These are phyloP conservation scores for Trichoderma cornu-damae DNA, from an alignment of 2,329 filamentous ascomycete genomes.

Conservation along the genomic window DNA sequence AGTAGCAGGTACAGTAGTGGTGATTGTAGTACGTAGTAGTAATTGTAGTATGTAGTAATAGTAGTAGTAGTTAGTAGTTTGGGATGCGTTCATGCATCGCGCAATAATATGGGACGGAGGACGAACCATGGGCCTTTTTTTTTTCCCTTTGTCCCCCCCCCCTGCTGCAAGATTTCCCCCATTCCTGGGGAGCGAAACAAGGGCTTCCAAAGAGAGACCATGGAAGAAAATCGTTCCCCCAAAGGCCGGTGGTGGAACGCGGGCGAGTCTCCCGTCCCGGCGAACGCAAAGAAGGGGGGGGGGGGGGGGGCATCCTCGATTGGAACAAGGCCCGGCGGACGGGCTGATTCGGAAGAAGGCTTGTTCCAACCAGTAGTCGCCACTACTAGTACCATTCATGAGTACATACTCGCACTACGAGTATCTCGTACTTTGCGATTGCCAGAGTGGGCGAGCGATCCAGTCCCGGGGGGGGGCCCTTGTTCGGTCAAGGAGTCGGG, in stretches of 20 bases:
- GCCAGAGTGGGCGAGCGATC: not conserved
- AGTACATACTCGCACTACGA: too few species aligned
- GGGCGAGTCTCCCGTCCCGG: not conserved
- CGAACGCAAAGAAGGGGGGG: too few species aligned
- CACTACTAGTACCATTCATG: too few species aligned
- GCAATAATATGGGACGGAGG: not conserved
- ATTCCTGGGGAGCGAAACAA: not conserved
- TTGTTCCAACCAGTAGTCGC: not conserved
- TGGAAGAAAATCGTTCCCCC: not conserved
- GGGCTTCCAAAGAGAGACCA: too few species aligned
- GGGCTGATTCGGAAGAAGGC: constrained; percentile 14
- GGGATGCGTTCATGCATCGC: not conserved
- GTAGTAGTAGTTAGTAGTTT: too few species aligned
- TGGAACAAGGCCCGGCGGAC: not conserved
- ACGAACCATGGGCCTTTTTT: too few species aligned
- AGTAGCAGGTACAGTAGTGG: too few species aligned
- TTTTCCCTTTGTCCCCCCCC: too few species aligned
- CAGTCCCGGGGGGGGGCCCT: constrained; percentile 2
- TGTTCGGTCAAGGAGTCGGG: not conserved
- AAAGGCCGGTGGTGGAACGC: not conserved
- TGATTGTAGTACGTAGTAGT: too few species aligned
- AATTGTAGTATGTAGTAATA: too few species aligned
- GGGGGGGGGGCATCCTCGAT: constrained; percentile 10
- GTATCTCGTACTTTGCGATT: too few species aligned
- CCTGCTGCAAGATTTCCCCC: not conserved